Evolutionary conservation across 805 yeast species (phyloP), one percentile per base, ranked within the genome.

Genomic region (Limtongia smithiae): DNA sequence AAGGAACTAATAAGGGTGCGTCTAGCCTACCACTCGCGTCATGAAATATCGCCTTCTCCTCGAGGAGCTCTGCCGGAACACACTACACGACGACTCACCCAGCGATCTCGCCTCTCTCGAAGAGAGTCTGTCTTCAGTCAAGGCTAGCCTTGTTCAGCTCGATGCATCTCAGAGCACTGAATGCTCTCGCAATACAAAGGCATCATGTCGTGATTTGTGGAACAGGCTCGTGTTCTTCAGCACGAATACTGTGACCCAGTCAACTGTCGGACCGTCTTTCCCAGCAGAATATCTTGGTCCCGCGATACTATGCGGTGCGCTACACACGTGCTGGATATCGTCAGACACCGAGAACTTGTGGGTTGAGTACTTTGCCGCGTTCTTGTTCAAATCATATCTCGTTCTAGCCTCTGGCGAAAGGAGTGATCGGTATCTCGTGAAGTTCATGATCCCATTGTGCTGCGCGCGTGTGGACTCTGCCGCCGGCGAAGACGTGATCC

Each of bases 311-410:
- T 50, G 55, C 22, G 59, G 59, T 6, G 54, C 59, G 7, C 25
- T 55, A n/a, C 55, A 55, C 32, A 45, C 33, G 11, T 42, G 48
- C 9, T 55, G 59, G 59, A 49, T 44, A 37, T 46, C 42, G 11
- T 28, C 31, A 4, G 58, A 48, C 18, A 51, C 32, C 27, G 28
- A 36, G 22, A 14, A 27, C n/a, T 46, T 41, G 14, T 35, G 51
- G 3, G 40, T 47, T 6, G 48, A 48, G 25, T 55, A 55, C 20
- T 33, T 42, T 30, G 58, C 46, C 8, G 46, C 43, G 6, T 51
- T 51, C 25, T 39, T 55, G 42, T 55, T 55, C 47, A 52, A 55
- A 37, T 53, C 55, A 8, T 45, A 49, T 37, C 35, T 53, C 12
- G 48, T 54, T 8, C 18, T 55, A 9, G 54, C 54, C 4, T 12